Percentiles rank a stretch among this genome's conserved stretches.
Conservation (phyloP, 495 filamentous ascomycete genomes). For the Neurospora sp. region DNA sequence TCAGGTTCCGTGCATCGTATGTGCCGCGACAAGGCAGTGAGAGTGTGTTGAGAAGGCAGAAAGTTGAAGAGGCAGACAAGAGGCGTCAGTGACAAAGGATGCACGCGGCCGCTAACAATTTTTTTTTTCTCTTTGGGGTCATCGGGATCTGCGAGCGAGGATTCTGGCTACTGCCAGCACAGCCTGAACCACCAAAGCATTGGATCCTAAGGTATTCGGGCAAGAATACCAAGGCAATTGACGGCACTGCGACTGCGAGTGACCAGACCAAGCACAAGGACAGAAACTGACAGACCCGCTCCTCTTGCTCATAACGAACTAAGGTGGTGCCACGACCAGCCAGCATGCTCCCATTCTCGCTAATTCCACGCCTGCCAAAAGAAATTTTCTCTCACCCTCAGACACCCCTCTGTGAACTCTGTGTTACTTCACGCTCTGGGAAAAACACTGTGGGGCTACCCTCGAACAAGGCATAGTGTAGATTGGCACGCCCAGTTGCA, state of each 20-base stretch:
- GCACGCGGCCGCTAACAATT: neutral
- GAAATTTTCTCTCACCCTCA: slow-evolving; percentile 15
- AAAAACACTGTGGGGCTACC: neutral
- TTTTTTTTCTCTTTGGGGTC: neutral
- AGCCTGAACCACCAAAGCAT: neutral
- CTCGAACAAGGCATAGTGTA: slow-evolving; percentile 20
- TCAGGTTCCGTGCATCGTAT: neutral
- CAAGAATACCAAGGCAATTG: neutral
- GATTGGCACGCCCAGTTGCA: slow-evolving; percentile 5
- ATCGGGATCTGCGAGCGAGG: neutral
- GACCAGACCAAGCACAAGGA: neutral
- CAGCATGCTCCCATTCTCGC: slow-evolving; percentile 7
- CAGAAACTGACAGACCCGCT: slow-evolving; percentile 14
- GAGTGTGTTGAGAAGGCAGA: neutral
- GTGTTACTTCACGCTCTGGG: slow-evolving; percentile 6
- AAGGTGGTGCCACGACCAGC: slow-evolving; percentile 26
- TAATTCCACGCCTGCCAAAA: slow-evolving; percentile 18
- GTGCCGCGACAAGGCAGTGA: neutral
- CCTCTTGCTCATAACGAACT: slow-evolving; percentile 16
- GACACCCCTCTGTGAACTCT: neutral
- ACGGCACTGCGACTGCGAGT: neutral
- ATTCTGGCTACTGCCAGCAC: neutral
- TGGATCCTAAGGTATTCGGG: neutral
- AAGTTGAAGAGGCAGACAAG: neutral
- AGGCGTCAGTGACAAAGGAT: neutral